A percentile compares a stretch with the other conserved stretches of the same genome.
Conservation (phyloP, 345 rosid genomes). For the Trapa bicornis region DNA sequence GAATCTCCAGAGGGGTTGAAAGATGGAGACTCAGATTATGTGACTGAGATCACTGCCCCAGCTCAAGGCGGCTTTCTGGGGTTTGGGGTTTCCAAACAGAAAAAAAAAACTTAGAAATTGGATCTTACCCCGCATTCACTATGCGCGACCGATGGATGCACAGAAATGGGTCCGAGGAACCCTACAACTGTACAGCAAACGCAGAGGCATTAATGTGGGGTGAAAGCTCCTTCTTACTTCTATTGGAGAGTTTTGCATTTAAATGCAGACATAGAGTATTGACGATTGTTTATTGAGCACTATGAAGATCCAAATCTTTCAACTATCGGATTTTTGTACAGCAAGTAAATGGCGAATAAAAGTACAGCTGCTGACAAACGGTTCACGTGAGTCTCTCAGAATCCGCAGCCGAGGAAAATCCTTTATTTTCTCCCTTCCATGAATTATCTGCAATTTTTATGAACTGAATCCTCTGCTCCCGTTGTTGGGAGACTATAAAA, state of each 20-base stretch:
- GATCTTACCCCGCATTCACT: background rate
- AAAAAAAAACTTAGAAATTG: background rate
- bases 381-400: slow-evolving; percentile 3
- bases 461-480: slow-evolving; percentile 1
- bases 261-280: background rate
- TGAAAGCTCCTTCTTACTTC: background rate
- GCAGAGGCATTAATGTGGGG: background rate
- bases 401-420: slow-evolving; percentile 3
- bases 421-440: slow-evolving; percentile 3
- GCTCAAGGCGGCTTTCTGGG: background rate
- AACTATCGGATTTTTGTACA: background rate
- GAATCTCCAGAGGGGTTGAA: background rate
- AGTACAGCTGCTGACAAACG: slow-evolving; percentile 2
- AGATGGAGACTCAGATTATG: background rate
- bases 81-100: background rate
- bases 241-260: background rate
- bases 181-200: background rate
- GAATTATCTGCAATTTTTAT: slow-evolving; percentile 3
- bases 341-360: background rate
- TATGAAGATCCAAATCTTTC: background rate
- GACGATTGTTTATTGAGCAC: background rate
- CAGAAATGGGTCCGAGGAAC: background rate
- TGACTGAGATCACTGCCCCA: background rate
- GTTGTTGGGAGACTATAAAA: slow-evolving; percentile 1
- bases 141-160: background rate